Evolutionary conservation across 2,329 filamentous ascomycete genomes (phyloP).

Genomic region (Aspergillus eucalypticola): DNA sequence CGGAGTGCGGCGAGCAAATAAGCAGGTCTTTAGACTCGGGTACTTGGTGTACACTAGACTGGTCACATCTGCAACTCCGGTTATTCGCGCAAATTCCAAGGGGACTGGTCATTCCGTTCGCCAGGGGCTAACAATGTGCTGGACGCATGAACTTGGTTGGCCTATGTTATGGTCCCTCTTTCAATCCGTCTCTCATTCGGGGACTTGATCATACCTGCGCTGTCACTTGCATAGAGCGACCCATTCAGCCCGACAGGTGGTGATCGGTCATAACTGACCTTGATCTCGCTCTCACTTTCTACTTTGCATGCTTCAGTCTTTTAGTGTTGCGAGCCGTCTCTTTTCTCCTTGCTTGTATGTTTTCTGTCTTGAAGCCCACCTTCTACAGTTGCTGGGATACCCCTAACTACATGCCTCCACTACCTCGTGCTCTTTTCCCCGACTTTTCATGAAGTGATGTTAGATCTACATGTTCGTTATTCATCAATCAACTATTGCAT

Average conservation of each 20-base stretch:
- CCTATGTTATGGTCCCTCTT: conserved; percentile 10
- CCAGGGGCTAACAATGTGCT: conserved; percentile 23
- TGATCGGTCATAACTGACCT: background rate
- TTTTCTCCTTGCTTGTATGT: conserved; percentile 16
- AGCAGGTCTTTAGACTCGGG: conserved; percentile 1
- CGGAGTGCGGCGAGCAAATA: conserved; percentile 25
- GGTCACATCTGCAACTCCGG: background rate
- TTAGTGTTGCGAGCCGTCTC: conserved; percentile 6
- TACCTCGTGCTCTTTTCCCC: conserved; percentile 8
- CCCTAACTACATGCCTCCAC: conserved; percentile 26
- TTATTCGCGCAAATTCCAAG: background rate
- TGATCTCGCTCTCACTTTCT: conserved; percentile 12
- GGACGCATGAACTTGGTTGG: conserved; percentile 20
- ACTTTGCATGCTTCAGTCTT: conserved; percentile 16
- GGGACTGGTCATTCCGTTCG: background rate
- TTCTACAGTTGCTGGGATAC: conserved; percentile 28
- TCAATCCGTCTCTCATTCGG: conserved; percentile 14
- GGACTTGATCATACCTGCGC: background rate
- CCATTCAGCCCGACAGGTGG: too few species aligned
- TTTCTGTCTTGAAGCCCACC: conserved; percentile 16
- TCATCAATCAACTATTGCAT: background rate
- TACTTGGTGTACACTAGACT: background rate
- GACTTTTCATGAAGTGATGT: conserved; percentile 14
- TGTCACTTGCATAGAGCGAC: background rate
- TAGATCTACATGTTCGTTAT: background rate